Evolutionary conservation across 345 rosid species (phyloP), one percentile per base, ranked within the genome.

Genomic region (Brassica cretica): DNA sequence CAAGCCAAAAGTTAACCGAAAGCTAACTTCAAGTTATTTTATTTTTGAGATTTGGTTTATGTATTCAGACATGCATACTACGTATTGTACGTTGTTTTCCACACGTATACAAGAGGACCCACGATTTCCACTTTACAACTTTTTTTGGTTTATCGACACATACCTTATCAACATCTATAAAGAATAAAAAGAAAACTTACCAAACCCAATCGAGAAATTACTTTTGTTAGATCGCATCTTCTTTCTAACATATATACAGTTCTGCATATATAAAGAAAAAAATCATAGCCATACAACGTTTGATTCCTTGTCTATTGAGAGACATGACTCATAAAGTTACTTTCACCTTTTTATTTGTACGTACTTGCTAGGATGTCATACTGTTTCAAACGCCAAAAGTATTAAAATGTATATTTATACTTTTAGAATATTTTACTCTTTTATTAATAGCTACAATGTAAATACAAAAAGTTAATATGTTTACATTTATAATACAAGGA

Each of bases 41-140:
- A 8, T 11, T 51, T 66, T 21, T 30, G 12, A 59, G 55, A 71
- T 55, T 35, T 64, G 66, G 6, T 37, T 27, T 35, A 35, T 53
- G 66, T 56, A 0, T 35, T 35, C 41, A 35, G 41, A 35, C 41
- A 35, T 35, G 41, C 9, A 35, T 35, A 35, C 10, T 35, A 7
- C 24, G 75, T 24, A 35, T 35, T 64, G 15, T 14, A 65, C 16
- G 56, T 62, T 15, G 15, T 60, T 66, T 30, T 44, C 66, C 68
- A 10, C 73, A 66, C 25, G 60, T 78, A 16, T 27, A 46, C 19
- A 72, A 67, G 16, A 72, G 66, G 66, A 62, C 78, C 82, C 82
- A 79, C 60, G 30, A 62, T 33, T 12, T 24, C 64, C 82, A 67
- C 78, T 78, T 68, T 55, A 37, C 61, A 19, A 18, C 14, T 62